phyloP scores from a whole-genome alignment of 2,329 filamentous ascomycete species.

The Fusarium sacchari region DNA sequence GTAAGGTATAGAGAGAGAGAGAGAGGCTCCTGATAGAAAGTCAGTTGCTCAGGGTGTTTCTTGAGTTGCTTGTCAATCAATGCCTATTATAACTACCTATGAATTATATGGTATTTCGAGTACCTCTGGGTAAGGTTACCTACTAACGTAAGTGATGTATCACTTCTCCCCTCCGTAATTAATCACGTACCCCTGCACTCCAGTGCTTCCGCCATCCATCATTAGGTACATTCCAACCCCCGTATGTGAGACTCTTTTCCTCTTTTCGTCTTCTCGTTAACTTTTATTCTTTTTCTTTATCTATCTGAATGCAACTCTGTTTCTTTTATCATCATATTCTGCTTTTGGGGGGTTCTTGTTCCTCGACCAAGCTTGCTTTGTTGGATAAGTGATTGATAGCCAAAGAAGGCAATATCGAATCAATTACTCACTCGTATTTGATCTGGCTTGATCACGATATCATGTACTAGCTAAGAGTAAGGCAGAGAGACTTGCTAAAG shows the following conservation, averaged over 20 bases:
- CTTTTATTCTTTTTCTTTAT: background rate
- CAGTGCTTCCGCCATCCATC: background rate
- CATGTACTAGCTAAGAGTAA: background rate
- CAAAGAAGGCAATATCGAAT: background rate
- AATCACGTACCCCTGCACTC: background rate
- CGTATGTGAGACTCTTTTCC: background rate
- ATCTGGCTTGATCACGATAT: background rate
- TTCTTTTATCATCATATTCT: background rate
- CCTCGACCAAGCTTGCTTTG: background rate
- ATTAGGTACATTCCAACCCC: conserved; percentile 13
- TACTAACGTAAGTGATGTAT: no score
- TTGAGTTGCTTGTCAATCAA: background rate
- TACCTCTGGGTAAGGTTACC: background rate
- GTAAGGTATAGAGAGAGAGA: background rate
- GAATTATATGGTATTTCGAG: background rate
- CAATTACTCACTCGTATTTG: background rate
- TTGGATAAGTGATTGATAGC: background rate
- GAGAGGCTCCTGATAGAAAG: background rate
- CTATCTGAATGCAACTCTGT: background rate
- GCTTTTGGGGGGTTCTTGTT: background rate
- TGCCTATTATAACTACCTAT: background rate
- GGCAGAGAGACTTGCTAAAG: background rate
- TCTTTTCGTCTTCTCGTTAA: background rate
- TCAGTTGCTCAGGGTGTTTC: background rate
- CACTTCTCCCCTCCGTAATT: conserved; percentile 1